Evolutionary conservation across 495 filamentous ascomycete species (phyloP).

Genomic region (Neurospora sp.): DNA sequence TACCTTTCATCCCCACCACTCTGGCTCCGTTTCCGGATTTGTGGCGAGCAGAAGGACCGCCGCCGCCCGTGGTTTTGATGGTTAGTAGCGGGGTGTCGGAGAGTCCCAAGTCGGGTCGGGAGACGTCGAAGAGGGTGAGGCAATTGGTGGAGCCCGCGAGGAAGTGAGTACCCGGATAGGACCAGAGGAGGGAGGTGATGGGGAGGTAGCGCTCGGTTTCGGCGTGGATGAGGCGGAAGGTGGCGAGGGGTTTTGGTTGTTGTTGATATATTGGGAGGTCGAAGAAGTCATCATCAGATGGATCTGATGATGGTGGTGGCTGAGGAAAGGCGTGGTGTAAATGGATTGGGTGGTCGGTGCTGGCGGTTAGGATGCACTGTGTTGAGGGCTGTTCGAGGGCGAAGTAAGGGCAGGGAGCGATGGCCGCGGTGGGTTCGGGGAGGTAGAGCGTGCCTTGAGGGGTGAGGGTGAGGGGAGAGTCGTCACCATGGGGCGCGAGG

Average conservation of each 20-base stretch:
- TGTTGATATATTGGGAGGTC: no score
- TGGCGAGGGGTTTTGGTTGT: conserved; percentile 31
- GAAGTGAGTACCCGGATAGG: conserved; percentile 47
- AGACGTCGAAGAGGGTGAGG: conserved; percentile 70
- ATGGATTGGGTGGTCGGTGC: conserved; percentile 64
- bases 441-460: conserved; percentile 52
- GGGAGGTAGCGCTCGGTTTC: conserved; percentile 73
- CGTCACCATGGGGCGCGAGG: conserved; percentile 36
- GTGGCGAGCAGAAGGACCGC: conserved; percentile 34
- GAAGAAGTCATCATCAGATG: no score
- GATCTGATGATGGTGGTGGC: not conserved
- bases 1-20: conserved; percentile 70
- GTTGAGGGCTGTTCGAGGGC: conserved; percentile 53
- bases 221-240: conserved; percentile 61
- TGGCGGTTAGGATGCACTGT: conserved; percentile 56
- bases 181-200: conserved; percentile 65
- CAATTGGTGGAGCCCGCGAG: conserved; percentile 64
- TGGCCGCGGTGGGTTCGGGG: conserved; percentile 60
- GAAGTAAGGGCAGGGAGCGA: conserved; percentile 65
- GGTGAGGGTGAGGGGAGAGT: conserved; percentile 35
- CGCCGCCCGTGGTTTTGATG: conserved; percentile 50
- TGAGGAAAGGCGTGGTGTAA: conserved; percentile 39
- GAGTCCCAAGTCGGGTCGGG: conserved; percentile 43
- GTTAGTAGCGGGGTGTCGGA: conserved; percentile 42
- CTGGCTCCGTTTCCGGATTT: conserved; percentile 48